A percentile compares a stretch with the other conserved stretches of the same genome.
Conservation (phyloP, 2,329 filamentous ascomycete species). For the Fusarium xylarioides region DNA sequence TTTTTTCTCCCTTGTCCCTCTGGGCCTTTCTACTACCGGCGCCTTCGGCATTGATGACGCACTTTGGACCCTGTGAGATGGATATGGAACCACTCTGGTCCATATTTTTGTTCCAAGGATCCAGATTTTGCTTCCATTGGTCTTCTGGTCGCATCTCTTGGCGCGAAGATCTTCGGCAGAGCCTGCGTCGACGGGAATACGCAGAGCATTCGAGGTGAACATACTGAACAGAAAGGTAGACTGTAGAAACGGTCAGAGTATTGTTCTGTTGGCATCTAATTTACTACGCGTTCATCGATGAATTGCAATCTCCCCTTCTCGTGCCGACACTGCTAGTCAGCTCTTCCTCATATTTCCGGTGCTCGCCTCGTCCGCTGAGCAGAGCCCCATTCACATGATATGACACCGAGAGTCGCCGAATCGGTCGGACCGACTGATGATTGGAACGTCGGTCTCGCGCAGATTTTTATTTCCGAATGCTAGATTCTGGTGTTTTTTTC, state of each 20-base stretch:
- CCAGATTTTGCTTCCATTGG: constrained; percentile 29
- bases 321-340: constrained; percentile 13
- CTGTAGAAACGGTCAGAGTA: background rate
- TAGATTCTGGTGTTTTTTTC: constrained; percentile 8
- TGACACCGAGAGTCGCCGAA: constrained; percentile 30
- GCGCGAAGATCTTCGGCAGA: constrained; percentile 23
- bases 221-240: background rate
- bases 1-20: background rate
- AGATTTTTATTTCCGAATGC: constrained; percentile 22
- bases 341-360: constrained; percentile 21
- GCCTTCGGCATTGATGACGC: constrained; percentile 28
- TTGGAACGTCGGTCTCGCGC: constrained; percentile 16
- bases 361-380: constrained; percentile 19
- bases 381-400: constrained; percentile 25
- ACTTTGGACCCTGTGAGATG: constrained; percentile 15
- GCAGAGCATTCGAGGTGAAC: background rate
- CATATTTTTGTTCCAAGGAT: constrained; percentile 14
- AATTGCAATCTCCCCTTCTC: background rate
- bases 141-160: constrained; percentile 30
- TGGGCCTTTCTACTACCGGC: constrained; percentile 9
- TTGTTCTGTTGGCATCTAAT: background rate
- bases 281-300: background rate
- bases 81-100: constrained; percentile 4
- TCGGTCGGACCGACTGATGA: constrained; percentile 26
- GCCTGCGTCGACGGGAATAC: background rate